These are phyloP conservation scores for Botrytis cinerea DNA, from an alignment of 2,329 filamentous ascomycete species.

Conservation along the genomic window DNA sequence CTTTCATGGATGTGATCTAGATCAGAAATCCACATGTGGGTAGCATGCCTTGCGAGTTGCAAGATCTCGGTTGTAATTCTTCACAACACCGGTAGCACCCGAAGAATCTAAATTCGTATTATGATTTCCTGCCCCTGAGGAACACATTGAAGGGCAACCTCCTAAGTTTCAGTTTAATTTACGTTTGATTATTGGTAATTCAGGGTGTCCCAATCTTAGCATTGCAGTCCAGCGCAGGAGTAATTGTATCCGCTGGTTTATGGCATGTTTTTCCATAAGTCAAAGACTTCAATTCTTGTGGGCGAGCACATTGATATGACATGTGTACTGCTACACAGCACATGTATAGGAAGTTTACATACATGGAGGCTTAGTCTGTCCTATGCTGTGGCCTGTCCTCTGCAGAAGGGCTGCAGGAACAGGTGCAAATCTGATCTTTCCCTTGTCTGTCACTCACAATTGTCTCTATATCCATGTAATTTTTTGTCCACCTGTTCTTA, in stretches of 20 bases:
- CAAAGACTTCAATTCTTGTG: neutral
- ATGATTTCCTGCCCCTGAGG: neutral
- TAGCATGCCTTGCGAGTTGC: neutral
- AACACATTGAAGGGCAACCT: neutral
- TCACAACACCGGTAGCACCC: neutral
- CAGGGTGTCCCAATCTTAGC: neutral
- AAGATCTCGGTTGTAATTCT: conserved; percentile 6
- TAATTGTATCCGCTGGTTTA: neutral
- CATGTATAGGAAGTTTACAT: neutral
- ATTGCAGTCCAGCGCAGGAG: neutral
- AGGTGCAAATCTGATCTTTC: neutral
- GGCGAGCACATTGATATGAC: neutral
- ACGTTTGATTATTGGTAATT: neutral
- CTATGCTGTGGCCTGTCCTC: neutral
- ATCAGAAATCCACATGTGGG: conserved; percentile 9
- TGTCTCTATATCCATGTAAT: neutral
- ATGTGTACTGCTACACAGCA: conserved; percentile 1
- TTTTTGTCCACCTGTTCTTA: neutral
- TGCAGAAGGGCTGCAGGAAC: neutral
- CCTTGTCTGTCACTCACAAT: neutral
- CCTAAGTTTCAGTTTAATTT: neutral
- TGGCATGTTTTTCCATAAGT: neutral
- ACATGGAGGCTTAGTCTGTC: neutral
- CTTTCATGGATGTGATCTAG: neutral
- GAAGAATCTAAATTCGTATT: too few relatives aligned